Evolutionary conservation across 306 rosid species (phyloP).

Genomic region (Potentilla sterilis): DNA sequence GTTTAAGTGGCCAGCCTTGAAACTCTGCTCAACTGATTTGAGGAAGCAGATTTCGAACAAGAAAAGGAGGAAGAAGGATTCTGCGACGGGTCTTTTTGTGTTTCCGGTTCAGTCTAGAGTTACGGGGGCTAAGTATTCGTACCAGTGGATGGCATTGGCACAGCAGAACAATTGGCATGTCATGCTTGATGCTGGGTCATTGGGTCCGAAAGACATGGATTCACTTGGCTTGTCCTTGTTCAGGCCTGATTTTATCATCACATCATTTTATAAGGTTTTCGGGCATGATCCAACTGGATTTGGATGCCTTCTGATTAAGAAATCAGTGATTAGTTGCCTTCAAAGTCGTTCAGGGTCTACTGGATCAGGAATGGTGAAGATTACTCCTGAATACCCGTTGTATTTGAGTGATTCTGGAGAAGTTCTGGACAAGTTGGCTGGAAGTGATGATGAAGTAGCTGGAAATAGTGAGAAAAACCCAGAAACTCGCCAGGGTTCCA

Average conservation of each 20-base stretch:
- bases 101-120: slow-evolving; percentile 43
- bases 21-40: slow-evolving; percentile 81
- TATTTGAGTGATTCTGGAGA: slow-evolving; percentile 86
- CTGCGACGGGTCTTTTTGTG: slow-evolving; percentile 34
- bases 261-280: slow-evolving; percentile 90
- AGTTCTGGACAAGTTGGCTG: slow-evolving; percentile 63
- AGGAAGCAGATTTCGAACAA: slow-evolving; percentile 77
- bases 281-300: slow-evolving; percentile 95
- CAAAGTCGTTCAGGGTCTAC: slow-evolving; percentile 88
- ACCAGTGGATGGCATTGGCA: slow-evolving; percentile 97
- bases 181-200: slow-evolving; percentile 89
- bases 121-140: slow-evolving; percentile 67
- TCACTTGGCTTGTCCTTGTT: slow-evolving; percentile 92
- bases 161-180: slow-evolving; percentile 99
- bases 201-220: slow-evolving; percentile 99
- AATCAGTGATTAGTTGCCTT: slow-evolving; percentile 80
- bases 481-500: slow-evolving; percentile 60
- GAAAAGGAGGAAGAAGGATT: slow-evolving; percentile 38
- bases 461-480: slow-evolving; percentile 47
- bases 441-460: slow-evolving; percentile 50
- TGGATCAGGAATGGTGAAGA: slow-evolving; percentile 95
- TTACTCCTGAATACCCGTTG: slow-evolving; percentile 82
- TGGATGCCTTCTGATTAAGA: slow-evolving; percentile 92
- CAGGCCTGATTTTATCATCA: slow-evolving; percentile 90
- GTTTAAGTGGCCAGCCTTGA: slow-evolving; percentile 95